Evolutionary conservation across 2,329 filamentous ascomycete genomes (phyloP).

Genomic region (Thermothelomyces thermophilus): DNA sequence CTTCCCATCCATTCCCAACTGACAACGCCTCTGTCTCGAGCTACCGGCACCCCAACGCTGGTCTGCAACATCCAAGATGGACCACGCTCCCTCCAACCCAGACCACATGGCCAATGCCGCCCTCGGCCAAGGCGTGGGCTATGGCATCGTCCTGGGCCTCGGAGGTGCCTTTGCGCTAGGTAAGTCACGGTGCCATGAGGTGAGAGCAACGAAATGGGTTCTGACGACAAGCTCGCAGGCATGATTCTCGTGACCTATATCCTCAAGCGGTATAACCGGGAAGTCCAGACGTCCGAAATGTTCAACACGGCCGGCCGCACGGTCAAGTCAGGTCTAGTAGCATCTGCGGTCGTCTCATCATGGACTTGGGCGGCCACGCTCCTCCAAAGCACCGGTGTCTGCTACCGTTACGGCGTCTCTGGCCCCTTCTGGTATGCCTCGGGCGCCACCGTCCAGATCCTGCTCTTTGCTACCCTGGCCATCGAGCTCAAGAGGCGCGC

Average conservation of each 20-base stretch:
- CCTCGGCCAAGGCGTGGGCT: conserved; percentile 59
- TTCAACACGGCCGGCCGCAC: conserved; percentile 84
- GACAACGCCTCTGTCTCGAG: background rate
- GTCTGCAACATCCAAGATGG: conserved; percentile 8
- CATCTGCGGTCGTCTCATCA: conserved; percentile 81
- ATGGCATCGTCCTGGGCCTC: conserved; percentile 70
- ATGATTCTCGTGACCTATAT: conserved; percentile 36
- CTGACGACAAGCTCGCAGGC: conserved; percentile 18
- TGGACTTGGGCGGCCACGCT: conserved; percentile 92
- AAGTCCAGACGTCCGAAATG: conserved; percentile 86
- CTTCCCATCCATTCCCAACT: too few species aligned
- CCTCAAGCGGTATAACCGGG: conserved; percentile 40
- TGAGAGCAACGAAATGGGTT: too few species aligned
- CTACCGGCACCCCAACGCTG: background rate
- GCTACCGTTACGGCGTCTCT: conserved; percentile 68
- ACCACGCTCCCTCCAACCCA: conserved; percentile 13
- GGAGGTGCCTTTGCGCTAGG: conserved; percentile 68
- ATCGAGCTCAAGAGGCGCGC: conserved; percentile 84
- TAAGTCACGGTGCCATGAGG: too few species aligned
- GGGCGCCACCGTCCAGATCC: conserved; percentile 77
- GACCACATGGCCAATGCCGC: conserved; percentile 31
- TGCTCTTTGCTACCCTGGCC: conserved; percentile 82
- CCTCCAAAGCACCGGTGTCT: conserved; percentile 72
- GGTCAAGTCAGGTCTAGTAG: conserved; percentile 82
- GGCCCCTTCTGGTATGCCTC: conserved; percentile 56